Percentiles rank a stretch among this genome's conserved stretches.
phyloP scores from a whole-genome alignment of 2,329 filamentous ascomycete genomes.

The Aspergillus intermedius region DNA sequence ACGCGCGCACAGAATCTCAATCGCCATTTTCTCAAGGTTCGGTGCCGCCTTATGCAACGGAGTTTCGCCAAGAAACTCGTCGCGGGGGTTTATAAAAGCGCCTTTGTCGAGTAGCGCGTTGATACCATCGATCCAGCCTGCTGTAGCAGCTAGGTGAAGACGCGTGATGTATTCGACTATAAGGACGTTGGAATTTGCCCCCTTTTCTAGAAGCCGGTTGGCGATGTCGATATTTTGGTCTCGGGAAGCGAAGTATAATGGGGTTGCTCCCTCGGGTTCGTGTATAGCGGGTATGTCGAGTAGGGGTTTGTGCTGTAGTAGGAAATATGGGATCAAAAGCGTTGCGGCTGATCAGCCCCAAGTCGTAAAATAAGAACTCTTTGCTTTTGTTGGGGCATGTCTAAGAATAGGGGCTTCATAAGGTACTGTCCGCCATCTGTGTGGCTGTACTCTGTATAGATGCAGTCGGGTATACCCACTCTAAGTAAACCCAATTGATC shows the following conservation, averaged over 20 bases:
- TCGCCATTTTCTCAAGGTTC: background rate
- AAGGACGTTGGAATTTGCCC: conserved; percentile 2
- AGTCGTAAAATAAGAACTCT: no score
- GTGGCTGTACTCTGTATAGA: no score
- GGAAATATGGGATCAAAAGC: background rate
- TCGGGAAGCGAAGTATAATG: background rate
- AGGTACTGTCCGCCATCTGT: no score
- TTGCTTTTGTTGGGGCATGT: no score
- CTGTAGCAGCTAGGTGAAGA: conserved; percentile 5
- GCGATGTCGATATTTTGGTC: background rate
- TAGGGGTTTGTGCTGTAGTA: background rate
- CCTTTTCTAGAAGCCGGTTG: background rate
- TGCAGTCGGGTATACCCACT: no score
- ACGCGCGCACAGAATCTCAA: background rate
- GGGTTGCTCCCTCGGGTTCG: background rate
- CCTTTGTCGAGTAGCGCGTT: background rate
- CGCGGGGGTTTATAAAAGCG: conserved; percentile 2
- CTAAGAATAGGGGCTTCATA: no score
- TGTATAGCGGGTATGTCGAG: background rate
- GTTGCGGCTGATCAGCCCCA: no score
- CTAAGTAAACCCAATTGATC: no score
- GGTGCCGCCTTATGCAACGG: conserved; percentile 5
- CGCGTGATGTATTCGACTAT: conserved; percentile 3
- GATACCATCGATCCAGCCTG: conserved; percentile 2
- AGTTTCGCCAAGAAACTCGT: conserved; percentile 4